Conservation (phyloP, 352 stramenopile genomes). For the Globisporangium heterothallicum region DNA sequence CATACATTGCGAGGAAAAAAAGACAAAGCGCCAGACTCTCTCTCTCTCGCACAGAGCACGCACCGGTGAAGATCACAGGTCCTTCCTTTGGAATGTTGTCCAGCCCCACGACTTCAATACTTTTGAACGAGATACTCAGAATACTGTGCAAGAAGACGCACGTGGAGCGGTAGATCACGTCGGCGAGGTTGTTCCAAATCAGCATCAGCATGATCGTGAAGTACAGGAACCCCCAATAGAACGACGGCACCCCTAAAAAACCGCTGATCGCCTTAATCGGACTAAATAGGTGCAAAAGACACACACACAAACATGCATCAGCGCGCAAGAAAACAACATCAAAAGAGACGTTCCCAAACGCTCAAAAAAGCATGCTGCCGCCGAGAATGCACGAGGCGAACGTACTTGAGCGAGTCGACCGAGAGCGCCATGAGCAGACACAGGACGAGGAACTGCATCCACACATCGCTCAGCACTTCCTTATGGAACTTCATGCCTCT, state of each 20-base stretch:
- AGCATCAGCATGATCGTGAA: slow-evolving; percentile 63
- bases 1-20: too few relatives aligned
- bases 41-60: too few relatives aligned
- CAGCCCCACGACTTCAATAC: slow-evolving; percentile 94
- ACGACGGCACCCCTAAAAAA: slow-evolving; percentile 65
- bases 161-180: slow-evolving; percentile 75
- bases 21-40: too few relatives aligned
- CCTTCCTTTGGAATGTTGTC: slow-evolving; percentile 96
- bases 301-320: background rate
- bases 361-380: background rate
- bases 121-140: slow-evolving; percentile 97
- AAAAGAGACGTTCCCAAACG: background rate
- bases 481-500: slow-evolving; percentile 68
- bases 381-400: slow-evolving; percentile 6
- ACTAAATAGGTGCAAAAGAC: slow-evolving; percentile 18
- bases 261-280: slow-evolving; percentile 78
- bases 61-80: slow-evolving; percentile 94
- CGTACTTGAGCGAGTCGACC: slow-evolving; percentile 84
- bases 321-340: slow-evolving; percentile 2
- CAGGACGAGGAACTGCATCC: slow-evolving; percentile 77
- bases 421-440: slow-evolving; percentile 72
- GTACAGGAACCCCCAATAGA: slow-evolving; percentile 57
- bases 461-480: slow-evolving; percentile 78
- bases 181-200: slow-evolving; percentile 69
- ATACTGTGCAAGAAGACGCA: slow-evolving; percentile 97